A percentile compares a stretch with the other conserved stretches of the same genome.
Evolutionary conservation across 129 eudicot species (phyloP).

Genomic region (Flaveria ramosissima): DNA sequence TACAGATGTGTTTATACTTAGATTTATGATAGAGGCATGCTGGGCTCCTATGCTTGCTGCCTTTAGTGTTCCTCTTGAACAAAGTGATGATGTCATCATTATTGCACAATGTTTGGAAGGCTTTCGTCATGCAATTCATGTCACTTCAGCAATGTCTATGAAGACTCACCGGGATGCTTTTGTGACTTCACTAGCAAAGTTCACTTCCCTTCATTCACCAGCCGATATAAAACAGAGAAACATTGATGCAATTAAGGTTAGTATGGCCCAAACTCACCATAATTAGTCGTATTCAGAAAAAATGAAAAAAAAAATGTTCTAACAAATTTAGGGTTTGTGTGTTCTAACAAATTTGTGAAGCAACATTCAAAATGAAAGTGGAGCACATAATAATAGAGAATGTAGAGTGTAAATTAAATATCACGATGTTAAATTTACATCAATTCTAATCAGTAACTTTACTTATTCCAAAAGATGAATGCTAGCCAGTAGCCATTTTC

Average conservation of each 20-base stretch:
- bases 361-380: background rate
- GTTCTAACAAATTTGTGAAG: background rate
- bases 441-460: background rate
- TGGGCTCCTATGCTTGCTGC: slow-evolving; percentile 99
- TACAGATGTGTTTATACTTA: slow-evolving; percentile 83
- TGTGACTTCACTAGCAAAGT: slow-evolving; percentile 92
- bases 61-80: slow-evolving; percentile 98
- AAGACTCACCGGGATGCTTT: slow-evolving; percentile 99
- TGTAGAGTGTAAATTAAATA: background rate
- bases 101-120: slow-evolving; percentile 87
- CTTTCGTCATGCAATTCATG: slow-evolving; percentile 93
- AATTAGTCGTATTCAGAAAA: background rate
- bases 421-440: background rate
- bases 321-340: background rate
- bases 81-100: slow-evolving; percentile 79
- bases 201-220: slow-evolving; percentile 96
- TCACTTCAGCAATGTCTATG: slow-evolving; percentile 98
- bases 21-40: slow-evolving; percentile 96
- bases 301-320: background rate
- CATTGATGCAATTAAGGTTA: slow-evolving; percentile 95
- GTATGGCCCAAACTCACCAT: slow-evolving; percentile 17
- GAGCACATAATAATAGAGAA: background rate
- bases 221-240: slow-evolving; percentile 97
- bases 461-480: background rate
- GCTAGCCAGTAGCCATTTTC: background rate